Conservation (phyloP, 2,329 filamentous ascomycete genomes). For the Neonectria coccinea region DNA sequence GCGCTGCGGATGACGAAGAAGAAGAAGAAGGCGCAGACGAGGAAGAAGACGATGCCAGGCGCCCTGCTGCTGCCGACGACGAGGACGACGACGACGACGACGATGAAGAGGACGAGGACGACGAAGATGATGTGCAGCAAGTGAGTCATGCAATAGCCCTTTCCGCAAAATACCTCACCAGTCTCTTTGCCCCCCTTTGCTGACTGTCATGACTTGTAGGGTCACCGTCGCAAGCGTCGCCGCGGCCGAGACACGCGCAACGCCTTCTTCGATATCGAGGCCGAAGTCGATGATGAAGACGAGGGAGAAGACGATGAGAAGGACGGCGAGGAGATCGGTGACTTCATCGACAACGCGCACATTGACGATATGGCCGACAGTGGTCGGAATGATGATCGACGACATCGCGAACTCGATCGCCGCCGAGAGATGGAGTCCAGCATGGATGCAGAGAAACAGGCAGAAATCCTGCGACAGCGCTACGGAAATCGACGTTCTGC, state of each 20-base stretch:
- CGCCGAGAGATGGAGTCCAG: conserved; percentile 88
- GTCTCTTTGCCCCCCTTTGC: neutral
- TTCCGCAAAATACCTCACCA: no score
- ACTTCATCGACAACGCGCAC: conserved; percentile 89
- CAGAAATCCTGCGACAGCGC: conserved; percentile 85
- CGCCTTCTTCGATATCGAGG: conserved; percentile 96
- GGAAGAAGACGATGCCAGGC: conserved; percentile 54
- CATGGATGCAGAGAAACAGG: conserved; percentile 93
- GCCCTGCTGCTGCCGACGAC: conserved; percentile 53
- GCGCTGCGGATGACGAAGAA: conserved; percentile 51
- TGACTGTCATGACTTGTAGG: conserved; percentile 50
- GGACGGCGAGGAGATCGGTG: conserved; percentile 83
- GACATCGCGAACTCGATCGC: conserved; percentile 93
- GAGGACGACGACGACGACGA: conserved; percentile 57
- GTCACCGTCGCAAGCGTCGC: conserved; percentile 83
- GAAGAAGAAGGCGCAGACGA: conserved; percentile 55
- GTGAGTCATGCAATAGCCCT: conserved; percentile 49
- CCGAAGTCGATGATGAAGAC: conserved; percentile 96
- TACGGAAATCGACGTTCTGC: conserved; percentile 83
- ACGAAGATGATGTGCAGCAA: conserved; percentile 76
- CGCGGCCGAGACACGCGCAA: conserved; percentile 73
- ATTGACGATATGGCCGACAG: conserved; percentile 88
- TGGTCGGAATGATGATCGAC: conserved; percentile 86
- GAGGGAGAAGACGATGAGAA: conserved; percentile 90
- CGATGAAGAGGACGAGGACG: conserved; percentile 68